phyloP scores from a whole-genome alignment of 2,329 filamentous ascomycete species.

The Apiospora aurea region DNA sequence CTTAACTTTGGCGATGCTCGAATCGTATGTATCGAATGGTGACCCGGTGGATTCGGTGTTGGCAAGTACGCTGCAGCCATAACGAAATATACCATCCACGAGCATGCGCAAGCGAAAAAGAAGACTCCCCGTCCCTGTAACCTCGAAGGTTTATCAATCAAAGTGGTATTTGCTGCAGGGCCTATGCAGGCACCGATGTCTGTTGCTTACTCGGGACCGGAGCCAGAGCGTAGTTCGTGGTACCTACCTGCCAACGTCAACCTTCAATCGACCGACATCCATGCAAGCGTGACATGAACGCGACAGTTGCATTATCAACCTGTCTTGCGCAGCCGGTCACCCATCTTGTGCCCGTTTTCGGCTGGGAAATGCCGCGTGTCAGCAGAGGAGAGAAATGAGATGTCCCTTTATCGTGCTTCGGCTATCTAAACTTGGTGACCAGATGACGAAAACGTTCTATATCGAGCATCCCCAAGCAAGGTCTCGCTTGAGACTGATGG shows the following conservation, averaged over 20 bases:
- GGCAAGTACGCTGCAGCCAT: not conserved
- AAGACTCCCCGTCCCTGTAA: not conserved
- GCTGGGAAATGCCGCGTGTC: conserved; percentile 10
- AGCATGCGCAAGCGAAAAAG: not conserved
- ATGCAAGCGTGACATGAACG: not conserved
- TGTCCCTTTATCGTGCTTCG: not conserved
- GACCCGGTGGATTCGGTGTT: not conserved
- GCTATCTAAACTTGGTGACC: conserved; percentile 6
- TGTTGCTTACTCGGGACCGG: conserved; percentile 19
- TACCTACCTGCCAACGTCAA: conserved; percentile 8
- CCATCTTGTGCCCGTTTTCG: not conserved
- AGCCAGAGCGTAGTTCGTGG: not conserved
- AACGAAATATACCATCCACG: not conserved
- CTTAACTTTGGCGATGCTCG: conserved; percentile 15
- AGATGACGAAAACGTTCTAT: not conserved
- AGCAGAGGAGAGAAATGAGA: conserved; percentile 16
- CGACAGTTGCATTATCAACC: not conserved
- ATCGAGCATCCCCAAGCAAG: conserved; percentile 13
- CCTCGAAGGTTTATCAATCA: not conserved
- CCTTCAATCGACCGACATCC: not conserved
- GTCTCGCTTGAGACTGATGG: not conserved
- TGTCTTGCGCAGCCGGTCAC: not conserved
- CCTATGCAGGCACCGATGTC: conserved; percentile 6
- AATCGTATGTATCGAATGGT: not conserved
- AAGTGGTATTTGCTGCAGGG: not conserved